These are phyloP conservation scores for Pythium aquatile DNA, from an alignment of 352 stramenopile genomes.

Conservation along the genomic window DNA sequence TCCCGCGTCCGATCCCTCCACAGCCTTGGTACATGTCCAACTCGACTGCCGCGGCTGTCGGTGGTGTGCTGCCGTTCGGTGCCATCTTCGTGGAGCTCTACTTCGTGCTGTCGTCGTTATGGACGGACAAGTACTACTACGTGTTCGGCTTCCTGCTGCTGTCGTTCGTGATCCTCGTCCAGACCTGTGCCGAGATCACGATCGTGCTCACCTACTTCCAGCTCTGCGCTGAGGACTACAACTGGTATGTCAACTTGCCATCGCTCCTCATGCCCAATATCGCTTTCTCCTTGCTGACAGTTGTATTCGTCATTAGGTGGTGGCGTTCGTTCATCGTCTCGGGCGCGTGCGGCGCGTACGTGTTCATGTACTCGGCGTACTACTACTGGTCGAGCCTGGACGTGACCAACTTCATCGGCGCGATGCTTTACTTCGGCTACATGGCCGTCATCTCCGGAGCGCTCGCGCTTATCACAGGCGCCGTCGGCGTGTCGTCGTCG, in stretches of 20 bases:
- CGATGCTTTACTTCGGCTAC: slow-evolving; percentile 98
- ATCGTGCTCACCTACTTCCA: slow-evolving; percentile 99
- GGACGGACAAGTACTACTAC: slow-evolving; percentile 99
- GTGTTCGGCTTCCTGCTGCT: slow-evolving; percentile 99
- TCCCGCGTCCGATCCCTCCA: slow-evolving; percentile 97
- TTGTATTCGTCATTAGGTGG: slow-evolving; percentile 62
- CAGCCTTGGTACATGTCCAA: slow-evolving; percentile 99
- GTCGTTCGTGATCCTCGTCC: slow-evolving; percentile 97
- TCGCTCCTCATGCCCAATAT: neutral
- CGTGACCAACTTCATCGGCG: slow-evolving; percentile 90
- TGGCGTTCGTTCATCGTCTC: slow-evolving; percentile 98
- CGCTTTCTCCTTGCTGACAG: neutral
- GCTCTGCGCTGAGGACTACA: slow-evolving; percentile 99
- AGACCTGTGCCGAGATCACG: slow-evolving; percentile 99
- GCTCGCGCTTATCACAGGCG: slow-evolving; percentile 96
- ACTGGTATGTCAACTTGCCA: slow-evolving; percentile 88
- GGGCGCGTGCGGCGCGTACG: slow-evolving; percentile 95
- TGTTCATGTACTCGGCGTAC: slow-evolving; percentile 99
- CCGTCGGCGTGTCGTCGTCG: slow-evolving; percentile 95
- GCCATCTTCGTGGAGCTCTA: slow-evolving; percentile 99
- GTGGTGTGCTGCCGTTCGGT: slow-evolving; percentile 98
- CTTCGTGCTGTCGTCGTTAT: slow-evolving; percentile 98
- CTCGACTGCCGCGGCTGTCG: slow-evolving; percentile 91
- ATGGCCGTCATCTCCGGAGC: slow-evolving; percentile 98
- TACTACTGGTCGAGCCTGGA: slow-evolving; percentile 98